Percentiles rank a stretch among this genome's conserved stretches.
Conservation (phyloP, 2,329 filamentous ascomycete genomes). For the Ophiostoma piceae region DNA sequence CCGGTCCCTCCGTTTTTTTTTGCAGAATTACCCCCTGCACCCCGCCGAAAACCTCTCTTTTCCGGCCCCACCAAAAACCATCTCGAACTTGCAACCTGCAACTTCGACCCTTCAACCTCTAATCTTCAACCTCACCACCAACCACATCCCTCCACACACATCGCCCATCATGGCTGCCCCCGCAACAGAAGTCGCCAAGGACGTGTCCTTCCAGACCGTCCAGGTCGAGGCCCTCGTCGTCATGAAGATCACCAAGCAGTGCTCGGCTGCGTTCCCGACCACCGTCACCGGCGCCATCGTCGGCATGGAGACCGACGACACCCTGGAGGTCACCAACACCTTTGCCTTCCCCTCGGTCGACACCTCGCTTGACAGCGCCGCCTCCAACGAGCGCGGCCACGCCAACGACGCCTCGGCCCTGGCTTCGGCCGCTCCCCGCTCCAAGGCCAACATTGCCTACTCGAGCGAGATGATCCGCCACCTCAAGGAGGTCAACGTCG, state of each 20-base stretch:
- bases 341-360: constrained; percentile 91
- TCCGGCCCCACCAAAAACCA: constrained; percentile 11
- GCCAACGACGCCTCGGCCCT: constrained; percentile 69
- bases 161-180: constrained; percentile 23
- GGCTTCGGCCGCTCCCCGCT: constrained; percentile 82
- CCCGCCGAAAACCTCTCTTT: constrained; percentile 14
- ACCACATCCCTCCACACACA: neutral
- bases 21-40: neutral
- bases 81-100: constrained; percentile 13
- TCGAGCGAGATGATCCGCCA: constrained; percentile 97
- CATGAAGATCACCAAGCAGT: constrained; percentile 98
- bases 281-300: constrained; percentile 85
- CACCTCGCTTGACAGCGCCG: constrained; percentile 51
- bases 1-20: neutral
- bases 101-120: neutral
- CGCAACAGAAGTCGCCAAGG: constrained; percentile 52
- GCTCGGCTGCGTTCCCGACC: constrained; percentile 79
- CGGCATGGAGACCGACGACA: constrained; percentile 79
- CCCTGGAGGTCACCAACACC: constrained; percentile 86
- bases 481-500: constrained; percentile 68
- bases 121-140: neutral
- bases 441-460: constrained; percentile 83
- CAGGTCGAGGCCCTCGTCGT: constrained; percentile 94
- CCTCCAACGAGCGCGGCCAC: constrained; percentile 41
- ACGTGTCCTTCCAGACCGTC: constrained; percentile 71